A percentile compares a stretch with the other conserved stretches of the same genome.
Evolutionary conservation across 345 rosid genomes (phyloP).

Genomic region (Ceriops zippeliana): DNA sequence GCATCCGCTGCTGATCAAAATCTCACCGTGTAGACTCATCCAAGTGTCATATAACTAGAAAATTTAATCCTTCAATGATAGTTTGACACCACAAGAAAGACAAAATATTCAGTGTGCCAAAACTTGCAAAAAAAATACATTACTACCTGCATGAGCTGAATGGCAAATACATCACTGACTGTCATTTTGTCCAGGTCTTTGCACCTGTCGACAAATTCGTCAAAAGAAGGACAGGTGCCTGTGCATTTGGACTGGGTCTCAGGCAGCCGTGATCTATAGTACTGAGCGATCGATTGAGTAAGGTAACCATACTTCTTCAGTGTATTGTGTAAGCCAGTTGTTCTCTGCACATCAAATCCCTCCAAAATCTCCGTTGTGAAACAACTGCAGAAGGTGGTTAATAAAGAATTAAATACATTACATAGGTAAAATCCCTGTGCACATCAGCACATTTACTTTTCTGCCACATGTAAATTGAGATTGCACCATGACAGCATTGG

Average conservation of each 20-base stretch:
- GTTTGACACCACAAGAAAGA: too few relatives aligned
- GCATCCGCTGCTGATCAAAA: too few relatives aligned
- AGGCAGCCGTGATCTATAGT: constrained; percentile 39
- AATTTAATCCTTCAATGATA: too few relatives aligned
- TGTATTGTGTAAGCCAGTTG: constrained; percentile 63
- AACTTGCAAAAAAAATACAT: constrained; percentile 13
- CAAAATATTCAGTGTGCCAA: neutral
- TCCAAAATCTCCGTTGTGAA: constrained; percentile 91
- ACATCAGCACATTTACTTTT: neutral
- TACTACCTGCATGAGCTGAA: constrained; percentile 92
- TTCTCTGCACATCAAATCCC: constrained; percentile 86
- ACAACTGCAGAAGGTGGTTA: constrained; percentile 51
- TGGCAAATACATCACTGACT: constrained; percentile 80
- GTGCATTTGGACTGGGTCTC: constrained; percentile 34
- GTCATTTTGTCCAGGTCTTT: constrained; percentile 79
- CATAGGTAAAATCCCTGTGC: neutral
- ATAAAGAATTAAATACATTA: neutral
- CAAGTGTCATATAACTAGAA: too few relatives aligned
- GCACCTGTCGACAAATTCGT: constrained; percentile 63
- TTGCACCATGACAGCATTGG: neutral
- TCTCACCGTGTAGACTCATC: too few relatives aligned
- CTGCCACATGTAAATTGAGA: neutral
- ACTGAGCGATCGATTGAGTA: constrained; percentile 62
- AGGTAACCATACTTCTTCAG: constrained; percentile 72
- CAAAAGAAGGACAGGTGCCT: constrained; percentile 49